Base-by-base conservation (phyloP, 2,329 filamentous ascomycete species). In the Trichoderma cornu-damae region DNA sequence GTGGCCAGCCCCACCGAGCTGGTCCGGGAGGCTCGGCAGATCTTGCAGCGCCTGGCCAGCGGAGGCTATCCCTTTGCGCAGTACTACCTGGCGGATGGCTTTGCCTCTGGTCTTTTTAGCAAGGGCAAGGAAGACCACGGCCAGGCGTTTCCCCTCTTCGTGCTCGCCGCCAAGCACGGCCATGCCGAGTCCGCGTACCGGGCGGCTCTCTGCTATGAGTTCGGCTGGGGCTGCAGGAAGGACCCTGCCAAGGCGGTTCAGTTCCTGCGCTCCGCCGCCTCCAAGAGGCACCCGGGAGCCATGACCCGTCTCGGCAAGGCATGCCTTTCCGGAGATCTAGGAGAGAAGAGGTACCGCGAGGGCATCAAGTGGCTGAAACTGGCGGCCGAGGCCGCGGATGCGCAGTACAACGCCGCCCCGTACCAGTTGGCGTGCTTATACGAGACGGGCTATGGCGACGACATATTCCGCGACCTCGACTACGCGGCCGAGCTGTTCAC, bases 341-440 rank as follows among this genome's bases (percentile, higher is more conserved):
- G 94, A 28, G 84, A 87, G 64, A 91, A 89, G 69, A 83, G 88
- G 59, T 95, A 96, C 68, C 83, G 89, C 52, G 94, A 99, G 71
- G 94, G 93, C 7, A 77, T 97, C 63, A 96, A 96, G 71, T 99
- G 94, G 94, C 77, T 99, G 66, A 97, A 96, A 75, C 84, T 95
- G 57, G 94, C 92, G 3, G 82, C 90, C 0, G 94, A 99, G 72
- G 84, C 89, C 3, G 91, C 94, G 11, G 94, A 99, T 70, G 70
- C 80, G 43, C 92, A 97, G 71, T 96, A 99, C 76, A 96, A 96
- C 66, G 83, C 86, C 16, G 94, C 90, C 0, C 94, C 94, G 0
- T 99, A 92, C 69, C 91, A 96, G 69, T 83, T 99, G 12, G 94
- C 87, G 5, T 77, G 89, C 59, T 73, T 99, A 61, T 96, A 97